Conservation (phyloP, 176 grass and related monocot species). For the Oryza brachyantha region DNA sequence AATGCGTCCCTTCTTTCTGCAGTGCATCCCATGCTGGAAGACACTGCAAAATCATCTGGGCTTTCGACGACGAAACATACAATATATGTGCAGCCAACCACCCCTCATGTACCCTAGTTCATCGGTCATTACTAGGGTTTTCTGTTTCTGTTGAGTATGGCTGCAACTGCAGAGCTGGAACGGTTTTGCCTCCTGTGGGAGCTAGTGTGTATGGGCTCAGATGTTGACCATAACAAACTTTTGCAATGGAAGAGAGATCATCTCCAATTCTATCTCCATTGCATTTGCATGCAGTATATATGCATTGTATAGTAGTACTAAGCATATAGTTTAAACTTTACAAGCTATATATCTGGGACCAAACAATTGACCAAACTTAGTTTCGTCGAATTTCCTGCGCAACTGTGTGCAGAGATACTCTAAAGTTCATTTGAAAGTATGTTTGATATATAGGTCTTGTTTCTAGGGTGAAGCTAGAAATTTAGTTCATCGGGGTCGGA, state of each 20-base stretch:
- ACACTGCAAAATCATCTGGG: conserved; percentile 30
- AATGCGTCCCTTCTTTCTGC: conserved; percentile 42
- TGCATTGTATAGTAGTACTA: neutral
- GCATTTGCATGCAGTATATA: too few relatives aligned
- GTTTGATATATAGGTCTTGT: too few relatives aligned
- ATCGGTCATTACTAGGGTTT: conserved; percentile 37
- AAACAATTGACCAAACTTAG: too few relatives aligned
- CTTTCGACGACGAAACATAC: conserved; percentile 33
- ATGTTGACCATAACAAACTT: conserved; percentile 33
- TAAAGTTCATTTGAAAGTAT: too few relatives aligned
- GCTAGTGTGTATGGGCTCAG: conserved; percentile 11
- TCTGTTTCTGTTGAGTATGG: conserved; percentile 32
- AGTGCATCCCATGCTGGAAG: conserved; percentile 40
- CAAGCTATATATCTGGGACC: too few relatives aligned
- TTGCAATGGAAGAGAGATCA: neutral
- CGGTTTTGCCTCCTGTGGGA: conserved; percentile 42
- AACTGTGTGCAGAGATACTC: too few relatives aligned
- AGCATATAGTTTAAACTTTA: too few relatives aligned
- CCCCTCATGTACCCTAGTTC: conserved; percentile 33
- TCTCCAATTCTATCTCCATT: neutral
- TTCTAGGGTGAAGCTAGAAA: too few relatives aligned
- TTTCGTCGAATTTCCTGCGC: too few relatives aligned
- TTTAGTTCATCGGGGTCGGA: too few relatives aligned
- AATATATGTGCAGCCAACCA: conserved; percentile 44
- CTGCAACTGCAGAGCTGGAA: conserved; percentile 33